phyloP scores from a whole-genome alignment of 805 yeast genomes.

The Teunomyces lycoperdinae region DNA sequence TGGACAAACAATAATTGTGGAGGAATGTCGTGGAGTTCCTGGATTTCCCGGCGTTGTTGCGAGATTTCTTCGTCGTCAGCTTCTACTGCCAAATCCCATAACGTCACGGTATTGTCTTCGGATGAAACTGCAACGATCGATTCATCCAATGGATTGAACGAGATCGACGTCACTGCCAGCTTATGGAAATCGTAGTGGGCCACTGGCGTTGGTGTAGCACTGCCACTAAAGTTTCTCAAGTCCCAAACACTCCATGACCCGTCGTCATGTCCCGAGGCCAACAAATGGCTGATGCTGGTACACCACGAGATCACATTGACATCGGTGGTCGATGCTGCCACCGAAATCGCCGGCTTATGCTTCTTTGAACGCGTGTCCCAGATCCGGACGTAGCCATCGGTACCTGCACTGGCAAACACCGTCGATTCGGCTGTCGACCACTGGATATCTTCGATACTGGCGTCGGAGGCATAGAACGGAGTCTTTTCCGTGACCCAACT shows the following conservation, averaged over 20 bases:
- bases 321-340: conserved; percentile 75
- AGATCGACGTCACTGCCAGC: conserved; percentile 86
- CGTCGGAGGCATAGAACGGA: conserved; percentile 65
- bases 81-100: conserved; percentile 98
- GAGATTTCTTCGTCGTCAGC: conserved; percentile 97
- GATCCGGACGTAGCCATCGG: conserved; percentile 86
- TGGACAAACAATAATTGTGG: conserved; percentile 95
- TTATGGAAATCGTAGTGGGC: conserved; percentile 95
- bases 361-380: conserved; percentile 97
- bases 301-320: conserved; percentile 97
- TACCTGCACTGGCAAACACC: conserved; percentile 92
- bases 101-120: conserved; percentile 93
- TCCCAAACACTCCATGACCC: conserved; percentile 99
- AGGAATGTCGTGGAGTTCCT: conserved; percentile 85
- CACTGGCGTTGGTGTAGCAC: conserved; percentile 67
- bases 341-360: conserved; percentile 86
- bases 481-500: conserved; percentile 85
- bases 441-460: conserved; percentile 93
- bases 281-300: conserved; percentile 74
- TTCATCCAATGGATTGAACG: conserved; percentile 94
- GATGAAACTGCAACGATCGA: conserved; percentile 93
- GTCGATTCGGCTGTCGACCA: conserved; percentile 93
- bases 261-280: conserved; percentile 96
- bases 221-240: conserved; percentile 72
- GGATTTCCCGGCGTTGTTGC: conserved; percentile 73